Conservation (phyloP, 768 basidiomycete genomes). For the Mrakia gelida region DNA sequence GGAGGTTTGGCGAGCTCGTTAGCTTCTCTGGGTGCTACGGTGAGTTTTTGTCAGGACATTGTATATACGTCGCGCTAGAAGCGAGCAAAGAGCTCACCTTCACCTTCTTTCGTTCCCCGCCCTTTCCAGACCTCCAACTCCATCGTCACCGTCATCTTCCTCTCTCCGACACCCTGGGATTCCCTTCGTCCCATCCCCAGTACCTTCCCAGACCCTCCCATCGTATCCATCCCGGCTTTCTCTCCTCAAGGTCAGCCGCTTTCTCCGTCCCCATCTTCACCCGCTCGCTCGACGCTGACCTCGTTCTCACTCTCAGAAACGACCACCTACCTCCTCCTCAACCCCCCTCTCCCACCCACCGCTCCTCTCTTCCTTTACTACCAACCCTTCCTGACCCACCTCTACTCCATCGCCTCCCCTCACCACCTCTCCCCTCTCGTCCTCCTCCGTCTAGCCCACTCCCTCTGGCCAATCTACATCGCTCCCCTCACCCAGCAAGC, state of each 20-base stretch:
- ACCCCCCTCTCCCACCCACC: slow-evolving; percentile 2
- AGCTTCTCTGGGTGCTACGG: slow-evolving; percentile 11
- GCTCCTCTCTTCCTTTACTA: slow-evolving; percentile 30
- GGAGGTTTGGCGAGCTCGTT: slow-evolving; percentile 25
- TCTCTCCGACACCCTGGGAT: slow-evolving; percentile 27
- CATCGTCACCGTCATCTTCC: slow-evolving; percentile 24
- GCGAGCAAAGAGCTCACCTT: no score
- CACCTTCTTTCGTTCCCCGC: not conserved
- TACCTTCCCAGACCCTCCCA: slow-evolving; percentile 19
- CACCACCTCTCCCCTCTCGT: slow-evolving; percentile 22
- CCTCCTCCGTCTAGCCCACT: slow-evolving; percentile 21
- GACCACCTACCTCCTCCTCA: not conserved
- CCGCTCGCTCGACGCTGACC: slow-evolving; percentile 6
- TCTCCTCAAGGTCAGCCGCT: not conserved
- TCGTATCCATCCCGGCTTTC: slow-evolving; percentile 22
- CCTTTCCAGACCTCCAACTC: not conserved
- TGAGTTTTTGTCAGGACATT: not conserved
- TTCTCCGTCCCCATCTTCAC: no score
- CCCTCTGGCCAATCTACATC: slow-evolving; percentile 30
- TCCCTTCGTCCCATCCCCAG: slow-evolving; percentile 20
- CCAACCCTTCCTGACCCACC: slow-evolving; percentile 20
- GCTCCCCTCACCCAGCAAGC: not conserved
- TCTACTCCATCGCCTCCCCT: slow-evolving; percentile 18
- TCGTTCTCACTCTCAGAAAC: not conserved
- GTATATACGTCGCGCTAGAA: no score